Evolutionary conservation across 768 basidiomycete genomes (phyloP).

Genomic region (Calocybe cyanea): DNA sequence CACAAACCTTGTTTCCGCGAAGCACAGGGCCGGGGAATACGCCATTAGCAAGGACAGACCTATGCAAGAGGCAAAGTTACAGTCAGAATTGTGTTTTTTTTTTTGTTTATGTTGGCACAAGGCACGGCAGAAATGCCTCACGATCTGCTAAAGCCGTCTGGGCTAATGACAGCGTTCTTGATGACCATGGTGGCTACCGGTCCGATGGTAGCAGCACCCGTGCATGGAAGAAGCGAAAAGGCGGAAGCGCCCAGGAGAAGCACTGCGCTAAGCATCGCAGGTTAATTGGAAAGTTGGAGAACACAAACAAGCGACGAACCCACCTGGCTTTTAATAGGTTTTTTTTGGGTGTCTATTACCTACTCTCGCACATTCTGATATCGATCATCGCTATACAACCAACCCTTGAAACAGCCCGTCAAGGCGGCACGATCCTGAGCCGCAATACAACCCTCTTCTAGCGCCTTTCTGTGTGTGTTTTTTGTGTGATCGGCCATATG

Average conservation of each 20-base stretch:
- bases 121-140: constrained; percentile 21
- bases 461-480: too few species aligned
- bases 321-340: neutral
- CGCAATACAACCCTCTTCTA: too few species aligned
- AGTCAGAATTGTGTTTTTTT: too few species aligned
- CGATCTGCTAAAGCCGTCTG: constrained; percentile 44
- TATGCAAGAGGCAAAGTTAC: constrained; percentile 2
- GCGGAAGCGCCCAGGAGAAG: constrained; percentile 1
- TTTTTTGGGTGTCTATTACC: too few species aligned
- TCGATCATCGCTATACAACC: neutral
- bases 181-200: constrained; percentile 30
- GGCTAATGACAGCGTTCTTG: constrained; percentile 37
- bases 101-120: too few species aligned
- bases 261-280: neutral
- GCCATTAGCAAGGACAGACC: constrained; percentile 19
- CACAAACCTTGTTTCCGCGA: constrained; percentile 20
- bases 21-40: constrained; percentile 24
- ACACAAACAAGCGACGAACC: neutral
- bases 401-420: neutral
- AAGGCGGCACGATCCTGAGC: too few species aligned
- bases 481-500: too few species aligned
- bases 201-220: constrained; percentile 15
- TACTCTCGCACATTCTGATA: neutral
- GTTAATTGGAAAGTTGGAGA: neutral
- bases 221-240: constrained; percentile 1